Conservation (phyloP, 1,139 yeast genomes). For the Casaregolazyma suthepensis region DNA sequence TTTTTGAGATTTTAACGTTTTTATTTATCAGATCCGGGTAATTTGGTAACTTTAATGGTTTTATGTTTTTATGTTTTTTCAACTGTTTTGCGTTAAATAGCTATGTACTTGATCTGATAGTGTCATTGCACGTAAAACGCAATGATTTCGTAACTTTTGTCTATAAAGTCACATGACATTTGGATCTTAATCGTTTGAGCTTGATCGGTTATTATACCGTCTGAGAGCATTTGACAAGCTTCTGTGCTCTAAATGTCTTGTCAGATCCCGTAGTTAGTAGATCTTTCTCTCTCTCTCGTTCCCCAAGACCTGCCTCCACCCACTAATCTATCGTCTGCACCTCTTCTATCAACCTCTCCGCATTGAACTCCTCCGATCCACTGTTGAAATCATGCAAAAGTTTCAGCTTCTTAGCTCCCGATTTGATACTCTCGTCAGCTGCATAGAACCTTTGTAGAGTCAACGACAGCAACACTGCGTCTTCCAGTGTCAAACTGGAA, state of each 20-base stretch:
- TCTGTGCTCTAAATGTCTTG: not conserved
- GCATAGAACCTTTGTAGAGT: conserved; percentile 89
- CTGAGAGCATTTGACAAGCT: not conserved
- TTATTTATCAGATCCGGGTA: no score
- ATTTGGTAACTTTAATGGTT: not conserved
- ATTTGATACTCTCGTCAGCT: conserved; percentile 41
- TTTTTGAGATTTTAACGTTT: no score
- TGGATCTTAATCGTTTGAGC: not conserved
- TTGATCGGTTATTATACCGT: not conserved
- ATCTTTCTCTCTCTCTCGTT: not conserved
- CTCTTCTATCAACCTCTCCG: conserved; percentile 62
- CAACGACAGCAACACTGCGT: conserved; percentile 71
- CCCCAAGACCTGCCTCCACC: not conserved
- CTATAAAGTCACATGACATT: not conserved
- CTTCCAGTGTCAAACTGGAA: conserved; percentile 53
- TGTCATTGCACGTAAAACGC: not conserved
- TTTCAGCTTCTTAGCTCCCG: conserved; percentile 43
- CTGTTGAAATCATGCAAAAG: conserved; percentile 61
- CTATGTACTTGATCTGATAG: not conserved
- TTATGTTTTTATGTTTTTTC: not conserved
- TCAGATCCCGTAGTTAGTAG: not conserved
- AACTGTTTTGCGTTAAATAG: conserved; percentile 5
- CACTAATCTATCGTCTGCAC: conserved; percentile 60
- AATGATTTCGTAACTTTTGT: not conserved
- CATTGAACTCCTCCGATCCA: conserved; percentile 58